Evolutionary conservation across 176 grass and related monocot species (phyloP).

Genomic region (Melocanna baccifera): DNA sequence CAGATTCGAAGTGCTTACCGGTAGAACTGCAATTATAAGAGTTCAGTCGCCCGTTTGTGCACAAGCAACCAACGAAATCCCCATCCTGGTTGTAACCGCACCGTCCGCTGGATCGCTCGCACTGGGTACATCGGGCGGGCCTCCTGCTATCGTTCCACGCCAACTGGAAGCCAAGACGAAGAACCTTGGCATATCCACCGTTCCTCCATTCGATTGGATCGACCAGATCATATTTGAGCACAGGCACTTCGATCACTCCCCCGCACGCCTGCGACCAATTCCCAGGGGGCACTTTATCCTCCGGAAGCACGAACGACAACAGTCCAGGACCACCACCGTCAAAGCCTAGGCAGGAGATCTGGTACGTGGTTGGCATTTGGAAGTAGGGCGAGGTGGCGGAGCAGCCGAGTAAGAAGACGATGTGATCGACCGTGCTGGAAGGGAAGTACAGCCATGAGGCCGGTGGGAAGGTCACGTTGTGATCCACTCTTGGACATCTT

Average conservation of each 20-base stretch:
- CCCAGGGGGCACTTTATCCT: fast-evolving
- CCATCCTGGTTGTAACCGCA: not conserved
- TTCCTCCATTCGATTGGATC: not conserved
- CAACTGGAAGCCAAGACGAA: constrained; percentile 8
- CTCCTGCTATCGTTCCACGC: not conserved
- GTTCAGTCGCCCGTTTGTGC: not conserved
- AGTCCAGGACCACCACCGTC: fast-evolving
- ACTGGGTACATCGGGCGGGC: fast-evolving
- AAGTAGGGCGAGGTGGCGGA: fast-evolving
- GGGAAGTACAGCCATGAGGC: not conserved
- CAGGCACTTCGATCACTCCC: fast-evolving
- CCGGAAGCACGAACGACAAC: not conserved
- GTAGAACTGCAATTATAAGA: too few relatives aligned
- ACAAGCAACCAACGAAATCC: not conserved
- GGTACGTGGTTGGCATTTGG: fast-evolving
- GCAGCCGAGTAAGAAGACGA: constrained; percentile 2
- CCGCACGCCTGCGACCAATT: fast-evolving
- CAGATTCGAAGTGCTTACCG: too few relatives aligned
- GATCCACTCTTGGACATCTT: not conserved
- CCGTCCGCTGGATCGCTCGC: not conserved
- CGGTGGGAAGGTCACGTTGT: not conserved
- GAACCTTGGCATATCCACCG: fast-evolving
- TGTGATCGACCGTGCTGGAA: not conserved
- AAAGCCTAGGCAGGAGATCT: not conserved
- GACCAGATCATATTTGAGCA: fast-evolving